Evolutionary conservation across 306 rosid genomes (phyloP), one percentile per base, ranked within the genome.

Genomic region (Arachis stenosperma): DNA sequence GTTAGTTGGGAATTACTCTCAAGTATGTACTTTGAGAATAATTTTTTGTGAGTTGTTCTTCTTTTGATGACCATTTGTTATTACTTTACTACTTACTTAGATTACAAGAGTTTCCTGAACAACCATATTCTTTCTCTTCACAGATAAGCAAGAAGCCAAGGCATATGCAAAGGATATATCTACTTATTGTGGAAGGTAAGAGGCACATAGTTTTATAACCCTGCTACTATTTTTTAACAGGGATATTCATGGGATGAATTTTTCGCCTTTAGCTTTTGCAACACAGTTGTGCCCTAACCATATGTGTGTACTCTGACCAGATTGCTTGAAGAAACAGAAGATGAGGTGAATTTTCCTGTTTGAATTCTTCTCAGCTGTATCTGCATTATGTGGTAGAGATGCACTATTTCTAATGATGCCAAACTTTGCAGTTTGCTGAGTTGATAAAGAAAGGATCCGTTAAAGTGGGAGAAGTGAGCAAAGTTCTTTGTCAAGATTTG

Each of bases 281-380:
- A 55, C 71, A 54, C 75, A 70, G 61, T 55, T 79, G 75, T 74
- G 68, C 57, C 39, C 87, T 89, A 83, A 87, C 80, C 70, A 29
- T 69, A 36, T 74, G 58, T 76, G 71, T 82, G 78, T 72, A 59
- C 68, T 46, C 5, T 74, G 84, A 69, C 75, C 90, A 91, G 96
- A 77, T 91, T 95, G 74, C 91, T 91, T 53, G 99, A 94, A 86
- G 92, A 87, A 69, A 90, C 97, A 33, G 97, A 95, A 82, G 98
- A 95, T 69, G 93, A 91, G 86, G 97, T 91, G 80, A 81, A 55
- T 43, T 85, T 74, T 43, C 39, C 41, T 81, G 46, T 66, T 77
- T 74, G 9, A 47, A 55, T 73, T 81, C 51, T 56, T 77, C 81
- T 47, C 43, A 69, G 70, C 42, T 69, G 52, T 64, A n/a, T 69